Percentiles rank a stretch among this genome's conserved stretches.
phyloP scores from a whole-genome alignment of 306 rosid genomes.

The Sophora flavescens region DNA sequence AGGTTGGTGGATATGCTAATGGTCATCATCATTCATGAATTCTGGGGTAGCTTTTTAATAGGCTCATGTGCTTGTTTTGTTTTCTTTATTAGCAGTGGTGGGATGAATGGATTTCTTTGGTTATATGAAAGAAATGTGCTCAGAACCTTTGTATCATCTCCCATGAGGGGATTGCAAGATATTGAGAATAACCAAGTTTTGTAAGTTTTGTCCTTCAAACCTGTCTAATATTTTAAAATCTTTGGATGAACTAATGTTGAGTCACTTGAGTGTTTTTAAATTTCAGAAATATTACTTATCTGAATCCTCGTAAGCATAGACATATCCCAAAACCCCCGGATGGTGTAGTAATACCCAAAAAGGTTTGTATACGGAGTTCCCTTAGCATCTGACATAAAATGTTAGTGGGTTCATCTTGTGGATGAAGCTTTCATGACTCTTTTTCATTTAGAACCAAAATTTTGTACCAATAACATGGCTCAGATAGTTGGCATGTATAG shows the following conservation, averaged over 20 bases:
- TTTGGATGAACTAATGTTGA: slow-evolving; percentile 44
- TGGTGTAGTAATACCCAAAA: slow-evolving; percentile 75
- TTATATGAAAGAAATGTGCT: slow-evolving; percentile 73
- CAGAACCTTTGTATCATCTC: slow-evolving; percentile 64
- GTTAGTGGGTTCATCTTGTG: slow-evolving; percentile 20
- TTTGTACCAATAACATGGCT: slow-evolving; percentile 9
- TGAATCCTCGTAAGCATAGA: slow-evolving; percentile 61
- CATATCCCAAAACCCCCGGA: slow-evolving; percentile 80
- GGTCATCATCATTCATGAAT: slow-evolving; percentile 36
- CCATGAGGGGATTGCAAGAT: slow-evolving; percentile 73
- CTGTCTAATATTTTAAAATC: slow-evolving; percentile 41
- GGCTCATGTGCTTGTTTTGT: slow-evolving; percentile 29
- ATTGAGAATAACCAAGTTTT: slow-evolving; percentile 72
- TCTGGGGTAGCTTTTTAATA: slow-evolving; percentile 5
- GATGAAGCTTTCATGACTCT: slow-evolving; percentile 33
- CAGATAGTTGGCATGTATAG: slow-evolving; percentile 24
- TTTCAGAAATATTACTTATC: slow-evolving; percentile 82
- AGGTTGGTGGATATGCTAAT: slow-evolving; percentile 68
- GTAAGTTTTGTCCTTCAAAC: slow-evolving; percentile 64
- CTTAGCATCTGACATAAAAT: slow-evolving; percentile 30
- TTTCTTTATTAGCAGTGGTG: slow-evolving; percentile 63
- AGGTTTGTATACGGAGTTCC: slow-evolving; percentile 59
- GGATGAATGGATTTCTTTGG: slow-evolving; percentile 93
- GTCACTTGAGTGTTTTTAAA: slow-evolving; percentile 44
- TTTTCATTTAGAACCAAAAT: slow-evolving; percentile 8